These are phyloP conservation scores for Pisolithus sp. DNA, from an alignment of 768 basidiomycete genomes.

Conservation along the genomic window DNA sequence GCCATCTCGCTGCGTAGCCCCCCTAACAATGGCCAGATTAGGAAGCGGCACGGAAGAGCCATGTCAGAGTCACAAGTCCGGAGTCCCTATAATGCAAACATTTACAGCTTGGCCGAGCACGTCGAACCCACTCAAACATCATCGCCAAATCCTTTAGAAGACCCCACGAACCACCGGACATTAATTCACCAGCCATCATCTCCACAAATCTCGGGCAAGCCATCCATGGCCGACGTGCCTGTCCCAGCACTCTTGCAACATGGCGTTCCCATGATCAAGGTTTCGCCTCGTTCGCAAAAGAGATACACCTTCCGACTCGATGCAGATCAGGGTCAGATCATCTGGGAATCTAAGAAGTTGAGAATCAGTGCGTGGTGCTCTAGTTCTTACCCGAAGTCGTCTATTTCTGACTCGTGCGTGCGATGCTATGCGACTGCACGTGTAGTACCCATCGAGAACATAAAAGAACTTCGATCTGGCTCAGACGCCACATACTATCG, in stretches of 20 bases:
- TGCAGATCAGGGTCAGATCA: slow-evolving; percentile 73
- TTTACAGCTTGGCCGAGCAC: not conserved
- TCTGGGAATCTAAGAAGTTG: slow-evolving; percentile 69
- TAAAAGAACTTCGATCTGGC: slow-evolving; percentile 81
- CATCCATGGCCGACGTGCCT: slow-evolving; percentile 32
- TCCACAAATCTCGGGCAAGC: not conserved
- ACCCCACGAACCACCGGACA: not conserved
- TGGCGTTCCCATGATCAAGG: slow-evolving; percentile 76
- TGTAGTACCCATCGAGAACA: slow-evolving; percentile 76
- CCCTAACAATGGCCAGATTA: slow-evolving; percentile 14
- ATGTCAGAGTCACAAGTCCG: slow-evolving; percentile 1
- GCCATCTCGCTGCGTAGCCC: slow-evolving; percentile 19
- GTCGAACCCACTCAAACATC: not conserved
- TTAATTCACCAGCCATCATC: not conserved
- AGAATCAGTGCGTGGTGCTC: slow-evolving; percentile 47
- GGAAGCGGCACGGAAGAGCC: slow-evolving; percentile 11
- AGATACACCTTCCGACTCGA: slow-evolving; percentile 65
- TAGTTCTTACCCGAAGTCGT: not conserved
- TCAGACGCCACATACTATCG: slow-evolving; percentile 66
- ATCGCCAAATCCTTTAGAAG: too few species aligned
- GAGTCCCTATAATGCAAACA: not conserved
- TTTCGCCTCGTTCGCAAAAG: slow-evolving; percentile 73
- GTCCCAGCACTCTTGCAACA: slow-evolving; percentile 54
- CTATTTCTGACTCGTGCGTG: not conserved
- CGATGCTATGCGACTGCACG: not conserved